These are phyloP conservation scores for Lagerstroemia fauriei DNA, from an alignment of 441 rosid species.

Conservation along the genomic window DNA sequence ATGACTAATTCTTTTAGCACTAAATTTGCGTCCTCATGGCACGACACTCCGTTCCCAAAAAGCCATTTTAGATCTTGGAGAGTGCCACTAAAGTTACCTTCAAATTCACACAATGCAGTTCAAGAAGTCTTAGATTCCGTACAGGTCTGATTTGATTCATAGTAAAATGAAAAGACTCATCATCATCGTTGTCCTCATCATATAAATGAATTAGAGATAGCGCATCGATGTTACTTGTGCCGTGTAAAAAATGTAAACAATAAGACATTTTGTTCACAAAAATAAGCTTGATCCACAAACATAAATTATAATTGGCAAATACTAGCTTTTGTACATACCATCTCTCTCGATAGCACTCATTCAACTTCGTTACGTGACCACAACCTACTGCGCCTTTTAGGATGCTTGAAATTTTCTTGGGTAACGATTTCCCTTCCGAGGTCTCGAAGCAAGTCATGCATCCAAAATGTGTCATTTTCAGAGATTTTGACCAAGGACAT, in stretches of 20 bases:
- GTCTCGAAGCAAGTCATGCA: constrained; percentile 17
- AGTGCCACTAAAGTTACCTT: not conserved
- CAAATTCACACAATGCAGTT: not conserved
- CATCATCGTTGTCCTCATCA: not conserved
- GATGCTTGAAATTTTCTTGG: not conserved
- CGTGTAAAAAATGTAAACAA: not conserved
- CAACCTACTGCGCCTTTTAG: not conserved
- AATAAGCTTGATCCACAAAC: too few relatives aligned
- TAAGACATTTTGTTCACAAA: too few relatives aligned
- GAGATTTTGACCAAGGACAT: not conserved
- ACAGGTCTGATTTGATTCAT: not conserved
- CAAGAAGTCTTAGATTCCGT: not conserved
- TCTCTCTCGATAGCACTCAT: not conserved
- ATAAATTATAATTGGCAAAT: too few relatives aligned
- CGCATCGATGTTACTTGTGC: too few relatives aligned
- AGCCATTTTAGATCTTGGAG: not conserved
- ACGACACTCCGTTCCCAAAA: not conserved
- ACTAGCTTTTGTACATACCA: not conserved
- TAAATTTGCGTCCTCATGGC: not conserved
- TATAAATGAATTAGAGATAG: not conserved
- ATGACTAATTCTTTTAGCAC: not conserved
- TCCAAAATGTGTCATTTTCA: not conserved
- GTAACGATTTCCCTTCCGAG: constrained; percentile 3
- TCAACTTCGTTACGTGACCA: not conserved
- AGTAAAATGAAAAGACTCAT: too few relatives aligned